Evolutionary conservation across 805 yeast species (phyloP), one percentile per base, ranked within the genome.

Genomic region (Metschnikowia kofuensis): DNA sequence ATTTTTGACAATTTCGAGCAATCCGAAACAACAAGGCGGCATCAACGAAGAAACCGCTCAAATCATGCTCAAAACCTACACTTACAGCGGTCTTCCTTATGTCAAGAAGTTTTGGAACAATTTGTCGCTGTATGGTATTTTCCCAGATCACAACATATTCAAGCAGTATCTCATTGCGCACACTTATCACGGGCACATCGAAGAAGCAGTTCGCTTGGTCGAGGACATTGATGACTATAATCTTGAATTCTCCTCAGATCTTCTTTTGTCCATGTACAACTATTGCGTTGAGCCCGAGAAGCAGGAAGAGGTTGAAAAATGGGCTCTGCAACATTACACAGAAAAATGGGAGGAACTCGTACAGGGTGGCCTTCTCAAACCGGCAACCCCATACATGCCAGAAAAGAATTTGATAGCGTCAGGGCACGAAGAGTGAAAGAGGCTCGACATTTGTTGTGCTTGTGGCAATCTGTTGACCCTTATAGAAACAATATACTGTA

Each of bases 131-230:
- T 80, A 73, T 56, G 78, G 76, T 0, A 64, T 87, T 6, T 54
- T 71, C 11, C 87, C 88, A 0, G 75, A 78, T 50, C 65, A 75
- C 34, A 72, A 72, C 9, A 74, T 83, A 32, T 77, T 76, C 59
- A 75, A 74, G 37, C 89, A 85, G 61, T 83, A 79, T 56, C 63
- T 87, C 32, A 78, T 85, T 48, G 87, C 89, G 0, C 83, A 85
- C 61, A 84, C 87, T 51, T 84, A 83, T 55, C 82, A 82, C 59
- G 89, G 85, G 8, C 68, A 75, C 40, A 76, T 74, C 35, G 75
- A 75, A 9, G 75, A 78, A 3, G 94, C 94, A 0, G 65, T 83
- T 7, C 67, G 69, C 14, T 63, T 82, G 28, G 72, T 80, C 4
- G 68, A 72, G 16, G 70, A 69, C 29, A 75, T 82, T 63, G 73